Base-by-base conservation (phyloP, 805 yeast species). In the Metschnikowia vanudenii region DNA sequence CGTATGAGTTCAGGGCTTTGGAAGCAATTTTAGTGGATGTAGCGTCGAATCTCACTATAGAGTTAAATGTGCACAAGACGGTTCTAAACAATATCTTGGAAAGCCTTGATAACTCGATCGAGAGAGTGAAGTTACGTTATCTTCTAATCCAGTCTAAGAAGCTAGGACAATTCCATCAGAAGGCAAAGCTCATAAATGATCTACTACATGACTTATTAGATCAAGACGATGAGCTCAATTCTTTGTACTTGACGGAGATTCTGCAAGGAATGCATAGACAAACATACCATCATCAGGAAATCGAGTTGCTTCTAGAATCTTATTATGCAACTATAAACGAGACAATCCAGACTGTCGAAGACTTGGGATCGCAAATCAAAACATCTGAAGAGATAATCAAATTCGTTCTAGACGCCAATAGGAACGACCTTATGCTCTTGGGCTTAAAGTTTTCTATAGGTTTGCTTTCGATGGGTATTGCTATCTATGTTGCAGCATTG, bases 381-480 rank as follows among this genome's bases (percentile, higher is more conserved):
- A 88, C 96, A 17, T 91, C 97, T 0, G 98, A 94, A 63, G 99
- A 94, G 63, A 90, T 94, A 58, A 90, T 91, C 50, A 90, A 90
- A 59, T 91, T 94, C 53, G 85, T 94, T 19, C 69, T 94, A 48
- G 99, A 94, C 62, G 85, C 97, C 1, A 92, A 94, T 64, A 79
- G 99, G 65, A 94, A 94, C 65, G 89, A 92, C 54, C 74, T 94
- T 50, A 90, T 94, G 97, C 64, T 90, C 24, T 71, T 94, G 33
- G 96, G 96, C 3, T 72, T 94, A 46, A 77, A 85, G 56, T 88
- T 89, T 62, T 84, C 94, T 41, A 82, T 89, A 20, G 94, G 96
- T 0, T 74, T 95, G 46, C 69, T 94, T 30, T 84, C 96, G 3
- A 71, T 91, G 58, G 96, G 96, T 2, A 79, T 84, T 13, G 85